Evolutionary conservation across 208 protist genomes (phyloP), one percentile per base, ranked within the genome.

Genomic region (Trypanosomatidae sp.): DNA sequence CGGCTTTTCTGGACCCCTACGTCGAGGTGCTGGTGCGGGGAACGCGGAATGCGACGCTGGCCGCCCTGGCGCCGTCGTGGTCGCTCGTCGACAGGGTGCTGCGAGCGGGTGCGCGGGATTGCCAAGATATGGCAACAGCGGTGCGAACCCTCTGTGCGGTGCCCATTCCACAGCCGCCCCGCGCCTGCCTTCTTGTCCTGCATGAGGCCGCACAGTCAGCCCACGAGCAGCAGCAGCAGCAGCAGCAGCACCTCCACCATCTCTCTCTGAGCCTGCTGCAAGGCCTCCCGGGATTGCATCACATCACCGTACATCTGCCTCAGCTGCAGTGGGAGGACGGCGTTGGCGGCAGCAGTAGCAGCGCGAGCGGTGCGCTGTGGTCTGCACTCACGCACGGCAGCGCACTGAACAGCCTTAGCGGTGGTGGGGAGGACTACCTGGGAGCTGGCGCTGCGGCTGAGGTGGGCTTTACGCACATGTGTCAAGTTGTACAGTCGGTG

Each of bases 161-260:
- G 62, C 79, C 87, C 2, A 77, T 94, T 62, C 89, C 88, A 10
- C 81, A 88, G 71, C 72, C 79, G 15, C 81, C 79, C 6, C 73
- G 79, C 0, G 79, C 89, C 33, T 77, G 89, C 30, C 56, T 96
- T 15, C 71, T 96, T 5, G 85, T 91, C 25, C 66, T 96, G 41
- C 67, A 66, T 44, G 69, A 72, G 22, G 65, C 62, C 0, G 44
- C 49, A 2, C 15, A 55, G 75, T 59, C 9, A 59, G 33, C 41
- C 28, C 19, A 25, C 39, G 62, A 47, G 41, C 76, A 76, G 44
- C 70, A 76, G 15, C 56, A 82, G n/a, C 80, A 84, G 44, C 74
- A 62, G 15, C 80, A 80, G 44, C 73, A 73, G 4, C 15, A 89
- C 25, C 68, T 84, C 59, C n/a, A n/a, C n/a, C n/a, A n/a, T n/a